Base-by-base conservation (phyloP, 23 red algal species). In the Gracilariopsis chorda region DNA sequence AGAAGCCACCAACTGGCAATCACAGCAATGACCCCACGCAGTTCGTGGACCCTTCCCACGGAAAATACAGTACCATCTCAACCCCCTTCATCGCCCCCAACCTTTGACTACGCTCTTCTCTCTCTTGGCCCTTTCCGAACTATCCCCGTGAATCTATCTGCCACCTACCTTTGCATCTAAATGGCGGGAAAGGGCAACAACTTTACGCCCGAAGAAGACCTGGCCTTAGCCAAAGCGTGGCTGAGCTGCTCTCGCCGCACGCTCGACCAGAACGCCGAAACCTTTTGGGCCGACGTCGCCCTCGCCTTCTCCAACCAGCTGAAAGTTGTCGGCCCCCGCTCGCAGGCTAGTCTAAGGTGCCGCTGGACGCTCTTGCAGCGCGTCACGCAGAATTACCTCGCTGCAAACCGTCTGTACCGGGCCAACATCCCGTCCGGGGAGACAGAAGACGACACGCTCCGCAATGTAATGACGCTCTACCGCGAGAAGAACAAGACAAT, bases 201-300 rank as follows among this genome's bases (percentile, higher is more conserved):
- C 21, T 82, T 82, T 52, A 82, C 11, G 13, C 52, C 30, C 14
- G 52, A 20, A 0, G 53, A 82, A 28, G 29, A 82, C 23, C 53
- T 82, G 35, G 39, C 53, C 16, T 52, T 82, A 6, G 27, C 51
- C n/a, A 34, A 40, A 14, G 35, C 51, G 4, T 82, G 21, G 28
- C 37, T 82, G 20, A 14, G 51, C 0, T 11, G 33, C 5, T 41
- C 78, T 4, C 24, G 42, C 4, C 25, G 24, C 1, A 40, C 61
- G 47, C 23, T 57, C 4, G 78, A 63, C 33, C 78, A 63, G 25
- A 82, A 82, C 4, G 48, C 53, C 1, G 78, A 82, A 13, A 82
- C 25, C 7, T 39, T 82, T 21, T 82, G 78, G 78, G 25, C 25
- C 2, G 51, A 30, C 12, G 55, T 82, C 25, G 44, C 8, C 12